Evolutionary conservation across 2,329 filamentous ascomycete genomes (phyloP), one percentile per base, ranked within the genome.

Genomic region (Colletotrichum higginsianum): DNA sequence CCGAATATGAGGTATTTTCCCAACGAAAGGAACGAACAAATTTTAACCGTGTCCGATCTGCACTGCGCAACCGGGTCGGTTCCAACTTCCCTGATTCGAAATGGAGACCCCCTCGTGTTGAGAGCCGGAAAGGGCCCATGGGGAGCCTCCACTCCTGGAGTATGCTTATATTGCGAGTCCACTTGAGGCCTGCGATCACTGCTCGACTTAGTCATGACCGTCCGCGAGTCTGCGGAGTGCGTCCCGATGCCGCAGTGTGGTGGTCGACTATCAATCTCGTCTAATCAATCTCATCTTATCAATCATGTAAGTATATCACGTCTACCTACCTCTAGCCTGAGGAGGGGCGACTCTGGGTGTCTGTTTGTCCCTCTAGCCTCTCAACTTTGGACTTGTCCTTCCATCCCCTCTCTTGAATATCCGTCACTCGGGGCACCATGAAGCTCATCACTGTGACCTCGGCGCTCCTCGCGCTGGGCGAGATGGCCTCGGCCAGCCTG

Each of bases 381-480:
- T 62, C 53, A 15, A 11, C 35, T n/a, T 53, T 30, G 38, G 42
- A 44, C 12, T n/a, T 58, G 50, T 52, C 23, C 21, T 35, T 44
- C 49, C 35, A 23, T 49, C 60, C 15, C 21, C 46, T n/a, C 18
- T 60, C n/a, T 23, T 50, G 42, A 52, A 21, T n/a, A 42, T 46
- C 35, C 35, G 4, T 67, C 18, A 44, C 35, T n/a, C 16, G 46
- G 9, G 35, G n/a, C 57, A 67, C 42, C 26, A 71, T 71, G 68
- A 67, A 71, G 64, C 56, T 67, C 57, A 58, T 67, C 52, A 62
- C 52, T 13, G 8, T 71, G 30, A n/a, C 49, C 16, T 67, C 68
- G 53, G 64, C 68, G 64, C 44, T 71, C 13, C 57, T 71, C 7
- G 64, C 68, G 44, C 57, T 71, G 35, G 30, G 68, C 46, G 64